Evolutionary conservation across 306 rosid species (phyloP), one percentile per base, ranked within the genome.

Genomic region (Ammopiptanthus mongolicus): DNA sequence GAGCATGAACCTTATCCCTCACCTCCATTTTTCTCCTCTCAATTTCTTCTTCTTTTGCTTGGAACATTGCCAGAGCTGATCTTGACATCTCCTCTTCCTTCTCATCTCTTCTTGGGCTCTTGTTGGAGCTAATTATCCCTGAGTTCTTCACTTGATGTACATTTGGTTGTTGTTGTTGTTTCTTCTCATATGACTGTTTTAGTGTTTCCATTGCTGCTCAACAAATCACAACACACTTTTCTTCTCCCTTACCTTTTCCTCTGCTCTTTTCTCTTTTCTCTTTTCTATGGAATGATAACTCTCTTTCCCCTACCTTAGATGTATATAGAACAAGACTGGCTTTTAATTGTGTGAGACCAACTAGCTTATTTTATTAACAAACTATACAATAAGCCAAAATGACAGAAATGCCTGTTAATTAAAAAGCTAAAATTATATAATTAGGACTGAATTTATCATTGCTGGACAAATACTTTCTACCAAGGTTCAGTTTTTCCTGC

Each of bases 41-140:
- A 44, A 95, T 90, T 81, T 95, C 98, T 75, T 95, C 98, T 79
- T 95, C 98, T 80, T 90, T 95, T 1, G 82, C 96, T 11, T 72
- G 51, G 77, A 90, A 91, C 87, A 85, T 59, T 21, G 91, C 90
- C 48, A 90, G 41, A 6, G 94, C 97, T 56, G 97, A 95, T 75
- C 87, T 80, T 25, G 96, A 82, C 83, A 91, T 84, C 76, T 95
- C 97, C 48, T 95, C 97, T 36, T 91, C 98, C 47, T 79, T 82
- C 51, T 90, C 94, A 36, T 89, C 96, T 25, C 53, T 71, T 51
- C 69, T 21, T 5, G 97, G 95, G 69, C 92, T 88, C 41, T 75
- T 88, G 29, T 73, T 83, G 56, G 69, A 42, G 73, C 78, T 56
- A 14, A 88, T 33, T 33, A 82, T 77, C 53, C 91, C 93, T 0